These are phyloP conservation scores for Heliocybe sulcata DNA, from an alignment of 1,284 basidiomycete species.

Conservation along the genomic window DNA sequence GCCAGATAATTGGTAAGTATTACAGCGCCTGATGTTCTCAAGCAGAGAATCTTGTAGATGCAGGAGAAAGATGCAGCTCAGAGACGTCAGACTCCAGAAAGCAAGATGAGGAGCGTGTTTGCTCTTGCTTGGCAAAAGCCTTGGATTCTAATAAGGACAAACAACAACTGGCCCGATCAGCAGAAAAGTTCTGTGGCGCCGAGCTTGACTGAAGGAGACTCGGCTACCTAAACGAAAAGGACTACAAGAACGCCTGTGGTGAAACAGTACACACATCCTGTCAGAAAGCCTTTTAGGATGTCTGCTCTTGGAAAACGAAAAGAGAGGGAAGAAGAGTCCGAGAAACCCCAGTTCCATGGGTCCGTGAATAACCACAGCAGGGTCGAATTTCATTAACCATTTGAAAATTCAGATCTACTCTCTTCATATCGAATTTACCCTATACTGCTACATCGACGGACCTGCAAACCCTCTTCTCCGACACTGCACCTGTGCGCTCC, in stretches of 20 bases:
- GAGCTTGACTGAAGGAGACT: too few relatives aligned
- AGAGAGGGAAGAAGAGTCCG: conserved; percentile 31
- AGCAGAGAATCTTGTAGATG: too few relatives aligned
- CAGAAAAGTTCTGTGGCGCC: background rate
- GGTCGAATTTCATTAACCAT: background rate
- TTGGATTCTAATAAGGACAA: background rate
- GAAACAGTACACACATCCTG: too few relatives aligned
- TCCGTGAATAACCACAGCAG: conserved; percentile 12
- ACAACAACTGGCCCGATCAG: background rate
- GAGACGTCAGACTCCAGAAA: background rate
- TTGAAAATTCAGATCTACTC: conserved; percentile 41
- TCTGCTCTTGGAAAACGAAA: conserved; percentile 46
- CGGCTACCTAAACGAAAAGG: too few relatives aligned
- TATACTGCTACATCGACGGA: conserved; percentile 89
- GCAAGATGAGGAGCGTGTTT: background rate
- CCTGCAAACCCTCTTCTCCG: conserved; percentile 89
- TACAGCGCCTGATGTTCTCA: too few relatives aligned
- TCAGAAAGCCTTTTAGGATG: conserved; percentile 11
- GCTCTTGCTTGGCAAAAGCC: background rate
- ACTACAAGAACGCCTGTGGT: too few relatives aligned
- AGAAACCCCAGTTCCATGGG: conserved; percentile 24
- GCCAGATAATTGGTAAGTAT: too few relatives aligned
- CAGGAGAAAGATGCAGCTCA: too few relatives aligned
- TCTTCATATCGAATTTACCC: conserved; percentile 82
- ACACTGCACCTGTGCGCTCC: conserved; percentile 88